Conservation (phyloP, 257 asterid genomes). For the Solanum rostratum region DNA sequence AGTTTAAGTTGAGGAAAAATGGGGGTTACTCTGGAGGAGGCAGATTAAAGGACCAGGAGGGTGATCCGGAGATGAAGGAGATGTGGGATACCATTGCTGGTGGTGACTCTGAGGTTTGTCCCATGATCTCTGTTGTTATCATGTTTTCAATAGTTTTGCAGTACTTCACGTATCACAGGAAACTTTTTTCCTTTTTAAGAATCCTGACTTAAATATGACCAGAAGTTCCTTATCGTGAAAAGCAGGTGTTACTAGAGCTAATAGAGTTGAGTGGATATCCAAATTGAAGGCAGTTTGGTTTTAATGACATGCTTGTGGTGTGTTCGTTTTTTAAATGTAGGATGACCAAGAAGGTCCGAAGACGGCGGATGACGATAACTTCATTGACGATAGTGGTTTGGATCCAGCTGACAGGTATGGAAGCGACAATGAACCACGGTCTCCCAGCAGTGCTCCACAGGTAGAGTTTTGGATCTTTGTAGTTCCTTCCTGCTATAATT, state of each 20-base stretch:
- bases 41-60: constrained; percentile 50
- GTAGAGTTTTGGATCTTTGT: constrained; percentile 11
- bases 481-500: background rate
- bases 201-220: background rate
- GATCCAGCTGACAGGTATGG: constrained; percentile 68
- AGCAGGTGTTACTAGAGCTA: background rate
- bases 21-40: constrained; percentile 40
- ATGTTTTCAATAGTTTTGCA: background rate
- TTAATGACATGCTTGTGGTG: background rate
- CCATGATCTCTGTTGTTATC: background rate
- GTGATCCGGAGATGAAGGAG: constrained; percentile 86
- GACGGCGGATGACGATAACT: constrained; percentile 67
- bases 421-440: constrained; percentile 40
- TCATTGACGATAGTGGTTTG: constrained; percentile 74
- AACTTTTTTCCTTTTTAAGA: background rate
- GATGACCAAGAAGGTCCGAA: constrained; percentile 64
- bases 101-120: constrained; percentile 32
- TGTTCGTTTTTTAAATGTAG: constrained; percentile 17
- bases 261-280: background rate
- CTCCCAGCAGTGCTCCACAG: constrained; percentile 71
- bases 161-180: background rate
- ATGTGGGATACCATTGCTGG: constrained; percentile 96
- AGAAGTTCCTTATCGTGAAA: background rate
- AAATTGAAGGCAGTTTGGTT: background rate
- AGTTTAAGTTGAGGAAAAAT: constrained; percentile 36